Percentiles rank a stretch among this genome's conserved stretches.
phyloP scores from a whole-genome alignment of 768 basidiomycete genomes.

The Lactarius sp. region DNA sequence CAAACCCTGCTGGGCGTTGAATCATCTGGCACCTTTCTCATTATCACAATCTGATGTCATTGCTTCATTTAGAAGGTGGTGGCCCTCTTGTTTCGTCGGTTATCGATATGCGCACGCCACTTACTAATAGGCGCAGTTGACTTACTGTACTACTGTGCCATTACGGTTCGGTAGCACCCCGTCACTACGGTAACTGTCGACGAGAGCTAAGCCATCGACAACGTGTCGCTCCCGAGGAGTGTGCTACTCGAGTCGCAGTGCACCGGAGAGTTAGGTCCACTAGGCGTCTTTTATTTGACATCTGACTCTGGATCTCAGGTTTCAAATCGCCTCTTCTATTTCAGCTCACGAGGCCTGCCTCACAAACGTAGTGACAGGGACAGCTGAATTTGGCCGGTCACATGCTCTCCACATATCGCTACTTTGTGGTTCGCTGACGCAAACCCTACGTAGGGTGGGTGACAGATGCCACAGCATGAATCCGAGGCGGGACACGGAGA shows the following conservation, averaged over 20 bases:
- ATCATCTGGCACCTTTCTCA: not conserved
- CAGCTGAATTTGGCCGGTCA: not conserved
- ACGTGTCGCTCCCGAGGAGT: not conserved
- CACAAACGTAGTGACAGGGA: not conserved
- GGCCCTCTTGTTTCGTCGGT: not conserved
- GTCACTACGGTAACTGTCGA: not conserved
- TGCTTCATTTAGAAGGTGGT: not conserved
- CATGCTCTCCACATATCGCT: not conserved
- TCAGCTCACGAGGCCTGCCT: not conserved
- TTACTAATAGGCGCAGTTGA: not conserved
- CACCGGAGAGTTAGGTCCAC: not conserved
- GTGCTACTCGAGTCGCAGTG: not conserved
- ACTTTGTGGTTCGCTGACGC: not conserved
- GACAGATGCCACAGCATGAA: slow-evolving; percentile 30
- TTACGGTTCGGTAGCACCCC: not conserved
- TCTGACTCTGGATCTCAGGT: not conserved
- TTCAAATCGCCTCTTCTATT: not conserved
- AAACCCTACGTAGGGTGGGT: not conserved
- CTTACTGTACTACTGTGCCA: not conserved
- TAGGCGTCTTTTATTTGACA: not conserved
- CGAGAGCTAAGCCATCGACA: not conserved
- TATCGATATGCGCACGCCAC: slow-evolving; percentile 6
- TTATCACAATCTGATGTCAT: not conserved
- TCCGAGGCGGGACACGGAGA: slow-evolving; percentile 57
- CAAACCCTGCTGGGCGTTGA: not conserved